Evolutionary conservation across 495 filamentous ascomycete genomes (phyloP).

Genomic region (Talaromyces nanjingensis): DNA sequence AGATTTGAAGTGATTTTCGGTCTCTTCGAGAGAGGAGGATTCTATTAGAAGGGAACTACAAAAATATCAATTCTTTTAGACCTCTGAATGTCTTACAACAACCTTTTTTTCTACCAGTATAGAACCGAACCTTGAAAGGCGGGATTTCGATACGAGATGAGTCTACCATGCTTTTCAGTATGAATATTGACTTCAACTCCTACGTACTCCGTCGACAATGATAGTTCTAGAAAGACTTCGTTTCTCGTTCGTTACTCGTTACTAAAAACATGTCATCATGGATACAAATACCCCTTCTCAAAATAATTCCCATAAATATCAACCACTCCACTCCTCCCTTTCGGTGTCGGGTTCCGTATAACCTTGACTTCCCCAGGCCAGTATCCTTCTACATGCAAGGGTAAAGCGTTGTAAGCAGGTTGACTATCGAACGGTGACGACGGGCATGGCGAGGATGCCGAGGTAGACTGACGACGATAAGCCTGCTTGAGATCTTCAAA

Average conservation of each 20-base stretch:
- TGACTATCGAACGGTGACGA: conserved; percentile 15
- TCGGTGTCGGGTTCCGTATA: conserved; percentile 35
- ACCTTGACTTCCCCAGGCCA: conserved; percentile 52
- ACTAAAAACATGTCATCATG: conserved; percentile 18
- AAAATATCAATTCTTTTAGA: not conserved
- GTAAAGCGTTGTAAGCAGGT: conserved; percentile 13
- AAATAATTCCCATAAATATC: conserved; percentile 51
- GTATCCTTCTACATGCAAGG: conserved; percentile 37
- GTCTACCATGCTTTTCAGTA: not conserved
- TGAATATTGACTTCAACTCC: not conserved
- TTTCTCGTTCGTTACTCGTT: not conserved
- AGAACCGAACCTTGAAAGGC: not conserved
- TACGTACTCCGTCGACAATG: not conserved
- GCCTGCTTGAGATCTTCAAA: conserved; percentile 28
- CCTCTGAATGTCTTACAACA: not conserved
- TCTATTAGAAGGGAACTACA: not conserved
- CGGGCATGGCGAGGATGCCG: not conserved
- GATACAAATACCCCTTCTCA: conserved; percentile 47
- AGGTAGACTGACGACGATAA: not conserved
- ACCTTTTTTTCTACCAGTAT: not conserved
- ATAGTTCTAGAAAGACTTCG: not conserved
- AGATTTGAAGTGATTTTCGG: not conserved
- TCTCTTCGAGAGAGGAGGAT: not conserved
- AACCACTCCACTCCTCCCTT: conserved; percentile 35
- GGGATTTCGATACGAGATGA: not conserved